Percentiles rank a stretch among this genome's conserved stretches.
phyloP scores from a whole-genome alignment of 1,284 basidiomycete genomes.

The Leccinum fuscescens region DNA sequence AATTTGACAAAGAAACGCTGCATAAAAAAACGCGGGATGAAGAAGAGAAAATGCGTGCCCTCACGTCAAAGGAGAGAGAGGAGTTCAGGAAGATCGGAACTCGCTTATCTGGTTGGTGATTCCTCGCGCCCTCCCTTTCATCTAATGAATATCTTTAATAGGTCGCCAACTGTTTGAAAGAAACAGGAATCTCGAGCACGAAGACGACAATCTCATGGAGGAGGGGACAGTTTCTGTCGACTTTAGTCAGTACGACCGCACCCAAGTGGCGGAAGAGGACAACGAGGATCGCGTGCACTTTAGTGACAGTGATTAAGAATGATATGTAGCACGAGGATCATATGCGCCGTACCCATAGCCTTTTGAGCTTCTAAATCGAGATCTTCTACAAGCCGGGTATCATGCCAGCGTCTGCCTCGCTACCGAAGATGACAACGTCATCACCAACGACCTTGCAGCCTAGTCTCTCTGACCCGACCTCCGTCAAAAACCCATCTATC shows the following conservation, averaged over 20 bases:
- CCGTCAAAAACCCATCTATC: constrained; percentile 57
- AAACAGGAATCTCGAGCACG: constrained; percentile 62
- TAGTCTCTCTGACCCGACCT: constrained; percentile 40
- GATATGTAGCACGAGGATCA: constrained; percentile 12
- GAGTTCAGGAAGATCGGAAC: constrained; percentile 71
- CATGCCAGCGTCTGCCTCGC: constrained; percentile 38
- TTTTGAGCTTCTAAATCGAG: constrained; percentile 11
- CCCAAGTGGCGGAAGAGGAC: constrained; percentile 54
- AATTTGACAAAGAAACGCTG: constrained; percentile 72
- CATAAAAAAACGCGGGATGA: constrained; percentile 67
- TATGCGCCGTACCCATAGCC: constrained; percentile 16
- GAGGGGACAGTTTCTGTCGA: constrained; percentile 86
- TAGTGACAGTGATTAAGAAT: constrained; percentile 74
- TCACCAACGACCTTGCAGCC: constrained; percentile 44
- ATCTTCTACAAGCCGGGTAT: constrained; percentile 42
- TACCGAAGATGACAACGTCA: constrained; percentile 38
- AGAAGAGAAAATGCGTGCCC: constrained; percentile 75
- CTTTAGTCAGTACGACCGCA: constrained; percentile 81
- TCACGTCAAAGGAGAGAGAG: constrained; percentile 86
- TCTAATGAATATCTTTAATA: constrained; percentile 33
- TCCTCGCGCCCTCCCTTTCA: constrained; percentile 6
- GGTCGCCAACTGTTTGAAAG: constrained; percentile 89
- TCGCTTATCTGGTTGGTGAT: constrained; percentile 66
- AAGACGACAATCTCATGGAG: constrained; percentile 75
- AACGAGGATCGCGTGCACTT: constrained; percentile 65